Evolutionary conservation across 495 filamentous ascomycete genomes (phyloP), one percentile per base, ranked within the genome.

Genomic region (Clohesyomyces aquaticus): DNA sequence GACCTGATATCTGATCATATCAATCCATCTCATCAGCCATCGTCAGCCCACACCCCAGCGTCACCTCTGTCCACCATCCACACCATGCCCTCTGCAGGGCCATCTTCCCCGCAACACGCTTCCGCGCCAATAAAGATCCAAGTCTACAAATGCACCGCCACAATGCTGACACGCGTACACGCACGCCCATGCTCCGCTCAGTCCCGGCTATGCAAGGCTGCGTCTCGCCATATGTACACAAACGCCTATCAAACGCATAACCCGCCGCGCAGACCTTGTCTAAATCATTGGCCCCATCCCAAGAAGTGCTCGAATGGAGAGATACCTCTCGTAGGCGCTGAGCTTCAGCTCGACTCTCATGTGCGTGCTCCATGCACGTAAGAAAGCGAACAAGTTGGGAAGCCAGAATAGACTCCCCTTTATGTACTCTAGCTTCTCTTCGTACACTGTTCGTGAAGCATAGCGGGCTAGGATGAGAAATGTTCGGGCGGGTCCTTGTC

Each of bases 401-500:
- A 80, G 81, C 59, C 78, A 80, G 32, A 84, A 59, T 0, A 86
- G 22, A 49, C 84, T 85, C n/a, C 87, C 87, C 50, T 76, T 32
- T 55, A 96, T 85, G 18, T 79, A 74, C 50, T 96, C 92, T 38
- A 96, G 78, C 69, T 92, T 86, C 73, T 98, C 95, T 64, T 90
- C 82, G 68, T 91, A 94, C 8, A 98, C 91, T 0, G 90, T 91
- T 29, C 90, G 84, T 4, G 90, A 88, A 69, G 93, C 96, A 76
- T 98, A 99, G 35, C 89, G 82, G 8, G 95, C 95, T 11, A 99
- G 83, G 61, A 99, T 99, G 59, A 98, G 78, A 73, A 98, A 99
- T 11, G 87, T 90, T 21, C 93, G 85, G 65, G 91, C 84, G 1
- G 93, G 92, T 0, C 94, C 95, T 68, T 91, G 87, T 11, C 88